These are phyloP conservation scores for Oropetium thomaeum DNA, from an alignment of 176 grass and related monocot species.

Conservation along the genomic window DNA sequence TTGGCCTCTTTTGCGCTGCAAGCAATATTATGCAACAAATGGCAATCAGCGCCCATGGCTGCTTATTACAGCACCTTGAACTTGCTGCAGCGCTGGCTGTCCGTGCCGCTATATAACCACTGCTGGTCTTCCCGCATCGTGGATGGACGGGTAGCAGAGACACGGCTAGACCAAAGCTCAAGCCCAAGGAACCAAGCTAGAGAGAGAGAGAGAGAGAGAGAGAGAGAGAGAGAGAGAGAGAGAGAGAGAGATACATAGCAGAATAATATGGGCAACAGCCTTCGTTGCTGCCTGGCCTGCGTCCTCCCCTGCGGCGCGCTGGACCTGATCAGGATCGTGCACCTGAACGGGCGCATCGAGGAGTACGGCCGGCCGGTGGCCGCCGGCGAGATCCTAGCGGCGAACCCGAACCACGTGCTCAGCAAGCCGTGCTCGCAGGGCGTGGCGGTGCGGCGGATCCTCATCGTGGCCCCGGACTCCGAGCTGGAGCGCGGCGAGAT, in stretches of 20 bases:
- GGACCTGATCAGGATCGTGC: constrained; percentile 88
- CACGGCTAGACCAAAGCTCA: not conserved
- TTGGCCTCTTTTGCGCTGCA: constrained; percentile 39
- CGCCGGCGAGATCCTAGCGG: constrained; percentile 70
- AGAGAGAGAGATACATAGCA: constrained; percentile 1
- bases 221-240: no score
- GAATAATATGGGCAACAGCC: constrained; percentile 95
- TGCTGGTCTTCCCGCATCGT: constrained; percentile 13
- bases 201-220: no score
- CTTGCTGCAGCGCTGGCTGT: constrained; percentile 31
- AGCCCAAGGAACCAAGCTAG: not conserved
- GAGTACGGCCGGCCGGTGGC: constrained; percentile 70
- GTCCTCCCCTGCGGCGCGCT: constrained; percentile 90
- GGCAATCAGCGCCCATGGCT: not conserved
- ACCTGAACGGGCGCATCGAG: constrained; percentile 82
- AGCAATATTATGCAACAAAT: constrained; percentile 32
- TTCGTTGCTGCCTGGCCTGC: constrained; percentile 88
- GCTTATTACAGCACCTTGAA: constrained; percentile 35
- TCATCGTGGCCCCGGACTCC: constrained; percentile 68
- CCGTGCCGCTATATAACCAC: constrained; percentile 51
- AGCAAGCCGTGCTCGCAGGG: constrained; percentile 71
- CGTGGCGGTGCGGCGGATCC: constrained; percentile 55
- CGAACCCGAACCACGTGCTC: constrained; percentile 80
- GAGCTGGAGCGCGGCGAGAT: constrained; percentile 86
- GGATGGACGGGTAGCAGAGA: not conserved